Conservation (phyloP, 176 grass and related monocot genomes). For the Zea luxurians region DNA sequence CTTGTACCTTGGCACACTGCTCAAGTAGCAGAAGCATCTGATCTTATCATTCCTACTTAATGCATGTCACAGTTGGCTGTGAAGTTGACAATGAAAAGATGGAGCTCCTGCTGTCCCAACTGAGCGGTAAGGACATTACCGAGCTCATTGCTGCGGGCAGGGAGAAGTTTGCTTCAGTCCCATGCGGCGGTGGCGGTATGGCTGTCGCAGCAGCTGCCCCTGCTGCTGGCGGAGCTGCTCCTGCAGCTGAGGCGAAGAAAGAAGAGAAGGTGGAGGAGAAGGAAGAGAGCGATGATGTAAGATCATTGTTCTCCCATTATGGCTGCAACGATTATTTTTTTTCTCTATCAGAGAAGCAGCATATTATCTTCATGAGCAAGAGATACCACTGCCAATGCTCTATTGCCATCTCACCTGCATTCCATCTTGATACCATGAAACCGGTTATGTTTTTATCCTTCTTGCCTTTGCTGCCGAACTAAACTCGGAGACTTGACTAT, state of each 20-base stretch:
- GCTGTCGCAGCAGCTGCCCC: conserved; percentile 38
- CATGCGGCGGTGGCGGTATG: conserved; percentile 39
- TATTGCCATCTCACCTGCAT: background rate
- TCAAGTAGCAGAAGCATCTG: background rate
- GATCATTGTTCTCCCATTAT: background rate
- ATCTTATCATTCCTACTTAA: background rate
- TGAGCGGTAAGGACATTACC: conserved; percentile 60
- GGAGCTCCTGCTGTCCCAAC: conserved; percentile 41
- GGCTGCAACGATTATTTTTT: too few relatives aligned
- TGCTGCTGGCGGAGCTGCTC: conserved; percentile 23
- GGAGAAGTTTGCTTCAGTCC: conserved; percentile 69
- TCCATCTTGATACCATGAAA: background rate
- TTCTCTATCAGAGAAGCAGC: background rate
- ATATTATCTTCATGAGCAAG: background rate
- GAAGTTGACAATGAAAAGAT: conserved; percentile 53
- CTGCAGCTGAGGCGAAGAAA: conserved; percentile 57
- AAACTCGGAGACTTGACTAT: background rate
- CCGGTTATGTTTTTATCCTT: background rate
- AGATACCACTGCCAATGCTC: too few relatives aligned
- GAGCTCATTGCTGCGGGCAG: conserved; percentile 56
- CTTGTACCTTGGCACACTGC: background rate
- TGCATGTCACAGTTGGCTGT: conserved; percentile 45
- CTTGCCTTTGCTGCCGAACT: background rate
- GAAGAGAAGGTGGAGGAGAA: conserved; percentile 69
- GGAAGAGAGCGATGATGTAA: conserved; percentile 70